These are phyloP conservation scores for Pulveroboletus sp. DNA, from an alignment of 768 basidiomycete species.

Conservation along the genomic window DNA sequence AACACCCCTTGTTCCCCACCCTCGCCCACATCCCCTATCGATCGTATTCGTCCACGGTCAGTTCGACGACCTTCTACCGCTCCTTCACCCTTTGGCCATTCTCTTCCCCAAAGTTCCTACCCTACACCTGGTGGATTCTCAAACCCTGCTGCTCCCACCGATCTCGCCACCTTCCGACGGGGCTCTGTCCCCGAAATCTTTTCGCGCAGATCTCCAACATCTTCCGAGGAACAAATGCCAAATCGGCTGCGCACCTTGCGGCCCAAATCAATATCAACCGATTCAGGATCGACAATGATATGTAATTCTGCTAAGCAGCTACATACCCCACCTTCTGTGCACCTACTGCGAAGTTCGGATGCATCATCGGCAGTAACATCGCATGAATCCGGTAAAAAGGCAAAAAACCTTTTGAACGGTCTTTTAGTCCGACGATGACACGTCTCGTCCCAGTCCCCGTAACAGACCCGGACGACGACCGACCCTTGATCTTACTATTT, in stretches of 20 bases:
- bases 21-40: constrained; percentile 20
- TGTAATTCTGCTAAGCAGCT: constrained; percentile 9
- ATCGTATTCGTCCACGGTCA: constrained; percentile 19
- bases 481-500: background rate
- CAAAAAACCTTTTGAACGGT: constrained; percentile 39
- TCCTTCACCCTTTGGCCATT: constrained; percentile 34
- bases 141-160: constrained; percentile 3
- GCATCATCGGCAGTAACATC: background rate
- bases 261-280: constrained; percentile 51
- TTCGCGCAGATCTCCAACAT: constrained; percentile 5
- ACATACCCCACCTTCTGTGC: constrained; percentile 7
- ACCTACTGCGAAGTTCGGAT: constrained; percentile 2
- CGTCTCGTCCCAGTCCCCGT: background rate
- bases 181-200: constrained; percentile 26
- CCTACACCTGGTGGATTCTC: constrained; percentile 1
- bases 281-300: constrained; percentile 42
- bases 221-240: constrained; percentile 17
- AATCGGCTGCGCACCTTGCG: constrained; percentile 30
- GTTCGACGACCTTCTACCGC: constrained; percentile 45
- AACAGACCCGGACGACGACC: background rate
- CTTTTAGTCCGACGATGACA: constrained; percentile 36
- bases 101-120: background rate
- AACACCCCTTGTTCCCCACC: constrained; percentile 11
- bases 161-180: constrained; percentile 19
- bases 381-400: constrained; percentile 29